These are phyloP conservation scores for Coemansia sp. DNA, from an alignment of 192 early-diverging fungal genomes.

Conservation along the genomic window DNA sequence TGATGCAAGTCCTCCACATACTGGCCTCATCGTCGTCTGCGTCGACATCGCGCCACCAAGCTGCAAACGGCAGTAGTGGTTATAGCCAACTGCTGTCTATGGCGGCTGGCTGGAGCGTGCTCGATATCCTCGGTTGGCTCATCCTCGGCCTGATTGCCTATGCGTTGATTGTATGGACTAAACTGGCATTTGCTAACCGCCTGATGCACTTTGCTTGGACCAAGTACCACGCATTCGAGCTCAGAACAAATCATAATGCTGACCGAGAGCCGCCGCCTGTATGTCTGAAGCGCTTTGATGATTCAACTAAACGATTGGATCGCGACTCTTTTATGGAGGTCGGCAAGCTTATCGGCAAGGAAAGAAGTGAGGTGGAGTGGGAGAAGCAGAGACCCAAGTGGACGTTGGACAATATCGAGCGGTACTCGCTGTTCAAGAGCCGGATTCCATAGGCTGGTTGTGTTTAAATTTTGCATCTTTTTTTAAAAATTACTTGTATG, in stretches of 20 bases:
- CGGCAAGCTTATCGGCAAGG: constrained; percentile 44
- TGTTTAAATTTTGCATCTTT: not conserved
- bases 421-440: constrained; percentile 89
- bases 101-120: constrained; percentile 17
- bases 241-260: constrained; percentile 15
- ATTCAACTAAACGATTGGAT: constrained; percentile 55
- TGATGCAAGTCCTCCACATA: constrained; percentile 42
- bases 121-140: constrained; percentile 54
- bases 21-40: constrained; percentile 26
- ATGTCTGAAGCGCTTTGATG: constrained; percentile 44
- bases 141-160: constrained; percentile 57
- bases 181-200: constrained; percentile 76
- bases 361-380: constrained; percentile 47
- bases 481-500: not conserved
- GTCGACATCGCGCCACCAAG: not conserved
- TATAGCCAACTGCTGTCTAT: not conserved
- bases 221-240: constrained; percentile 62
- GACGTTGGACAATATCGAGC: constrained; percentile 84
- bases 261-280: not conserved
- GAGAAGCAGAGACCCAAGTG: constrained; percentile 60
- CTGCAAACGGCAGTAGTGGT: not conserved
- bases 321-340: constrained; percentile 36
- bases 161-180: constrained; percentile 63
- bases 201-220: constrained; percentile 72
- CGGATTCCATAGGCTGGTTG: constrained; percentile 55